Conservation (phyloP, 164 flowering plant genomes). For the Nymphaea colorata region DNA sequence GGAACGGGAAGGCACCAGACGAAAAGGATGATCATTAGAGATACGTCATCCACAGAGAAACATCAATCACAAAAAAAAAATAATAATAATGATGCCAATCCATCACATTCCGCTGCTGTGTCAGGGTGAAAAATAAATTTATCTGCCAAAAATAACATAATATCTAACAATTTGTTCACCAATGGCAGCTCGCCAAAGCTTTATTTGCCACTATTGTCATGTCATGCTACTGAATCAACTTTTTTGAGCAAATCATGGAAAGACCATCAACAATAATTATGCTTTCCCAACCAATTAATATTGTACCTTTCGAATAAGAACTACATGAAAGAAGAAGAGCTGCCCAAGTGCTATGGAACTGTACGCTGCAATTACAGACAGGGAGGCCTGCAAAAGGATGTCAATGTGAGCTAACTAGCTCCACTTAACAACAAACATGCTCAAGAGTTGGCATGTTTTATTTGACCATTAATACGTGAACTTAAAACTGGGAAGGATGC, state of each 20-base stretch:
- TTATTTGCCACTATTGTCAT: too few species aligned
- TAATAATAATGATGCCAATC: neutral
- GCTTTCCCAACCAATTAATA: neutral
- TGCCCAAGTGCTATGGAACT: constrained; percentile 89
- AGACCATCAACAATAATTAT: neutral
- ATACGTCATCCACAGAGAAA: too few species aligned
- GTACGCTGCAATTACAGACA: constrained; percentile 59
- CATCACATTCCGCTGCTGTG: neutral
- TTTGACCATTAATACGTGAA: neutral
- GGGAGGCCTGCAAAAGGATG: constrained; percentile 33
- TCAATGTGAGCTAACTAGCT: neutral
- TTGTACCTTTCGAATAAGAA: constrained; percentile 85
- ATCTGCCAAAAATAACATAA: too few species aligned
- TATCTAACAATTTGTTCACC: too few species aligned
- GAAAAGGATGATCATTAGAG: neutral
- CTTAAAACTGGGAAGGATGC: neutral
- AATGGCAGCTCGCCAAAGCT: too few species aligned
- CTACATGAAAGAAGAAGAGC: constrained; percentile 84
- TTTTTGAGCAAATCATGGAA: neutral
- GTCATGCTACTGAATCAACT: too few species aligned
- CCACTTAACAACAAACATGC: neutral
- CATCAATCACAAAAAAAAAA: neutral
- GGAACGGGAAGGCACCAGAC: neutral
- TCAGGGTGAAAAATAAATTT: neutral
- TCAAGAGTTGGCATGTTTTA: neutral